These are phyloP conservation scores for Gymnopilus dilepis DNA, from an alignment of 768 basidiomycete species.

Conservation along the genomic window DNA sequence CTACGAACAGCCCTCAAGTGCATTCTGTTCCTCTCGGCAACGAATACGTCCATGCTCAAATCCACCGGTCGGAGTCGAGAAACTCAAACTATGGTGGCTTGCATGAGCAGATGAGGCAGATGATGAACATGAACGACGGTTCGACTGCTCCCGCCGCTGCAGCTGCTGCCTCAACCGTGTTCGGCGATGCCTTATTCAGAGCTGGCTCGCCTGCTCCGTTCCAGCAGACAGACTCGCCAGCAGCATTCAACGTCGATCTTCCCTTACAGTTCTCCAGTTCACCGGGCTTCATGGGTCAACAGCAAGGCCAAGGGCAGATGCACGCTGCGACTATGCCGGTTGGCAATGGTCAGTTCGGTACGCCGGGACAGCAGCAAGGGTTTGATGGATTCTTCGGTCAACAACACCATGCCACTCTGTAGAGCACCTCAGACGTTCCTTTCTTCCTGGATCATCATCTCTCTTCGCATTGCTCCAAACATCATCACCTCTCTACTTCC, in stretches of 20 bases:
- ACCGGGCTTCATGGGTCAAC: slow-evolving; percentile 18
- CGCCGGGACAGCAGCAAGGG: slow-evolving; percentile 17
- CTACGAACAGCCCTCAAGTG: slow-evolving; percentile 52
- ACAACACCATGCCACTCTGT: slow-evolving; percentile 32
- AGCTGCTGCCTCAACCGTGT: slow-evolving; percentile 22
- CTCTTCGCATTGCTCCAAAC: background rate
- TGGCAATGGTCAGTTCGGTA: slow-evolving; percentile 14
- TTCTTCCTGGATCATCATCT: background rate
- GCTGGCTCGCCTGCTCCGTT: slow-evolving; percentile 49
- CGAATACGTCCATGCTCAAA: slow-evolving; percentile 30
- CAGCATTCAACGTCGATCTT: slow-evolving; percentile 42
- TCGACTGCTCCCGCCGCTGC: slow-evolving; percentile 2
- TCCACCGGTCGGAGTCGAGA: slow-evolving; percentile 43
- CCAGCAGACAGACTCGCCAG: slow-evolving; percentile 44
- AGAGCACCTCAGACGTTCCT: background rate
- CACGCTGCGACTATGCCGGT: slow-evolving; percentile 29
- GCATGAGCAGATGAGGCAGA: slow-evolving; percentile 51
- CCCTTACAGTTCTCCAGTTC: slow-evolving; percentile 31
- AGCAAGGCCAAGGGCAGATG: slow-evolving; percentile 14
- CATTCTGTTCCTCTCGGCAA: slow-evolving; percentile 41
- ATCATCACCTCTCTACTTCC: background rate
- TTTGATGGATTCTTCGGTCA: slow-evolving; percentile 31
- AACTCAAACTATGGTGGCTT: slow-evolving; percentile 45
- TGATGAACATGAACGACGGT: slow-evolving; percentile 38
- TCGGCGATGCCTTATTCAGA: slow-evolving; percentile 41